Base-by-base conservation (phyloP, 2,329 filamentous ascomycete genomes). In the Alternaria longipes region DNA sequence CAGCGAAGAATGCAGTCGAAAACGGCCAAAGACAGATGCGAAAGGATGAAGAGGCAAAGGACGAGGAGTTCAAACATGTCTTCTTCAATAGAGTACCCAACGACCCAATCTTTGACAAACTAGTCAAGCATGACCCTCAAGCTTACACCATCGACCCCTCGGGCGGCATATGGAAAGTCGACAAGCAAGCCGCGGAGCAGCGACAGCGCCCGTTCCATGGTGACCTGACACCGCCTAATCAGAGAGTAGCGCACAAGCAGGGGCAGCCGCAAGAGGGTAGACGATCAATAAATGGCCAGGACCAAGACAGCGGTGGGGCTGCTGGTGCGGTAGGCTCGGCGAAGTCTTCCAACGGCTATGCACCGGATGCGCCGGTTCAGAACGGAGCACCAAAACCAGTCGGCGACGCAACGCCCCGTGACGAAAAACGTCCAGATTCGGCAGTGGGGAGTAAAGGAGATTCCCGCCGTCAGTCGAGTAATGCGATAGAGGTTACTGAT, bases 21-120 rank as follows among this genome's bases (percentile, higher is more conserved):
- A 60, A 81, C 50, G 78, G 75, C 2, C 81, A 83, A 60, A 70
- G 81, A 32, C 71, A 75, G 55, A 74, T 83, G 76, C 72, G 81
- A 14, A 79, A 78, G 61, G 72, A 78, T 20, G 74, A 81, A 49
- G 69, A 77, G 52, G 72, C 69, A 3, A 66, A 67, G 30, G 79
- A 80, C 24, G 70, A 74, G 49, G 62, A 67, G 4, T 84, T 81
- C 79, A 56, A 76, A 53, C 65, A 69, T 14, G 51, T 82, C 14
- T 84, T 83, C 65, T 83, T 83, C 64, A 69, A 68, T 16, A 71
- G 69, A 51, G 74, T 76, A 11, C 58, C 68, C 0, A 56, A 62
- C 3, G 76, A 78, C 49, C 55, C 65, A 1, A 20, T 73, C 3
- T 77, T 77, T 41, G 67, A 75, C 8, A 66, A 56, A 32, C 46